Evolutionary conservation across 495 filamentous ascomycete species (phyloP).

Genomic region (Aspergillus mulundensis): DNA sequence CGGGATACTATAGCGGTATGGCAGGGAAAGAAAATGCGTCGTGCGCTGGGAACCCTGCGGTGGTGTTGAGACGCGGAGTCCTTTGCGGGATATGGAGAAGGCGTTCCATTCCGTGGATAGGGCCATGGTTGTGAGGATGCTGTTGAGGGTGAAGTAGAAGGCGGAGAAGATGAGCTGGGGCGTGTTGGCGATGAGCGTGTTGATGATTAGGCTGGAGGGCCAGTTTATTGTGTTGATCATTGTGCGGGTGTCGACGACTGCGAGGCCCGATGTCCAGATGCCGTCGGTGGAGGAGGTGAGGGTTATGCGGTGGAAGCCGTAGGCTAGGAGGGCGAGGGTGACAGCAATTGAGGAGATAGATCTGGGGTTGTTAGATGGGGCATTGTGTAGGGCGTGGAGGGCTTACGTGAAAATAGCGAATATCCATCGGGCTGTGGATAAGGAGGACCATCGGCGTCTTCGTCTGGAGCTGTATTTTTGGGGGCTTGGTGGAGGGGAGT

Average conservation of each 20-base stretch:
- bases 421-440: too few relatives aligned
- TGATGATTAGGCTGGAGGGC: neutral
- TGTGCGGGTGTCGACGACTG: neutral
- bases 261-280: conserved; percentile 21
- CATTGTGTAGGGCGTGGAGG: too few relatives aligned
- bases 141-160: conserved; percentile 39
- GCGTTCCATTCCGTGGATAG: conserved; percentile 30
- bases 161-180: conserved; percentile 43
- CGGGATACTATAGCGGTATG: conserved; percentile 35
- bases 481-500: too few relatives aligned
- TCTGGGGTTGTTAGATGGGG: too few relatives aligned
- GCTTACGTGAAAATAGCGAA: too few relatives aligned
- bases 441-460: too few relatives aligned
- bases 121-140: conserved; percentile 39
- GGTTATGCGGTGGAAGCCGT: too few relatives aligned
- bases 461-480: too few relatives aligned
- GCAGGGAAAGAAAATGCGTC: conserved; percentile 39
- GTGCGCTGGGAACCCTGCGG: conserved; percentile 39
- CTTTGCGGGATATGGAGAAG: conserved; percentile 25
- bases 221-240: conserved; percentile 2
- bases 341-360: too few relatives aligned
- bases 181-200: conserved; percentile 25
- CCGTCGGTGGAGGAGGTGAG: neutral
- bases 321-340: too few relatives aligned
- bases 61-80: conserved; percentile 41